These are phyloP conservation scores for Cenchrus purpureus DNA, from an alignment of 176 grass and related monocot genomes.

Conservation along the genomic window DNA sequence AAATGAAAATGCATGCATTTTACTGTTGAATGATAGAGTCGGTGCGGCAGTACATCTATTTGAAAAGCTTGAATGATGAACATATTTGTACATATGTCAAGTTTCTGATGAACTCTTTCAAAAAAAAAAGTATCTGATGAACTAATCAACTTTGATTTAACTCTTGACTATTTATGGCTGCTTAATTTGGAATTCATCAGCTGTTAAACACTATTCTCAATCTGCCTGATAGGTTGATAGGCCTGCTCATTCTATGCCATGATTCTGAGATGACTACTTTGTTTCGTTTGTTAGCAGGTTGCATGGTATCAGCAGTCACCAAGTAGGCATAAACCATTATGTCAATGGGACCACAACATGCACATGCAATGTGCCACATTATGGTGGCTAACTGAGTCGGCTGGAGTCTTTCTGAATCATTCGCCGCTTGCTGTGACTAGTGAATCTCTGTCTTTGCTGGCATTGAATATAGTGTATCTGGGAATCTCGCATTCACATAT, in stretches of 20 bases:
- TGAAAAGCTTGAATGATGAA: conserved; percentile 25
- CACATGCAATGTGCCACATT: conserved; percentile 51
- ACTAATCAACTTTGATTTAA: conserved; percentile 29
- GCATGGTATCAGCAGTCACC: conserved; percentile 20
- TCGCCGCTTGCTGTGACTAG: conserved; percentile 37
- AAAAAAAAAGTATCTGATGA: neutral
- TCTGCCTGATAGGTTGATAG: conserved; percentile 27
- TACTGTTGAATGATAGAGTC: conserved; percentile 36
- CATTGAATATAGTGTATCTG: conserved; percentile 38
- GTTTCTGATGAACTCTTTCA: too few relatives aligned
- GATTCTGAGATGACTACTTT: conserved; percentile 11
- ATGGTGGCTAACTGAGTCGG: conserved; percentile 27
- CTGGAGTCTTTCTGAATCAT: conserved; percentile 40
- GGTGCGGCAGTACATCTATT: conserved; percentile 8
- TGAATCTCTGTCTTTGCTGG: conserved; percentile 36
- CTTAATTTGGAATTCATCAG: conserved; percentile 31
- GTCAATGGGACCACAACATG: conserved; percentile 42
- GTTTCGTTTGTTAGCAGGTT: conserved; percentile 39
- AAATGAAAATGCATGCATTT: conserved; percentile 9
- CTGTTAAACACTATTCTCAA: conserved; percentile 24
- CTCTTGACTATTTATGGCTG: conserved; percentile 14
- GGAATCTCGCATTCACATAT: conserved; percentile 38
- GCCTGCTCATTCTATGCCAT: conserved; percentile 38
- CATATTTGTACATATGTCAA: conserved; percentile 33
- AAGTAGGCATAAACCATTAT: conserved; percentile 39